A percentile compares a stretch with the other conserved stretches of the same genome.
Evolutionary conservation across 2,329 filamentous ascomycete genomes (phyloP).

Genomic region (Tolypocladium pustulatum): DNA sequence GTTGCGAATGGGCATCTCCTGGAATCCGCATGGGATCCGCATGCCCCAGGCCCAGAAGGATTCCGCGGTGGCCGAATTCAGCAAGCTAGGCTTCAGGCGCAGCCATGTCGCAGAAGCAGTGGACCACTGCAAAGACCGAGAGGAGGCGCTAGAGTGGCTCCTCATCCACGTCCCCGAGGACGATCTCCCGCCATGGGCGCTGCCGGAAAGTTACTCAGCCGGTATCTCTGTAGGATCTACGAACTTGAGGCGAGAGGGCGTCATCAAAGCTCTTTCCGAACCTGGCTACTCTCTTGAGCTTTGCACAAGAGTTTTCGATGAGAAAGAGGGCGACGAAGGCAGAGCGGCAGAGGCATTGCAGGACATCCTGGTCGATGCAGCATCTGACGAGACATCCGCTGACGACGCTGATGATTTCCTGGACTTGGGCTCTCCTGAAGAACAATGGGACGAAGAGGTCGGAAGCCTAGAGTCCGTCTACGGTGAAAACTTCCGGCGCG

Average conservation of each 20-base stretch:
- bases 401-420: constrained; percentile 29
- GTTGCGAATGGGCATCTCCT: constrained; percentile 66
- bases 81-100: constrained; percentile 71
- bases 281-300: constrained; percentile 80
- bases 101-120: constrained; percentile 86
- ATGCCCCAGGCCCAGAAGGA: constrained; percentile 49
- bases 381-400: constrained; percentile 1
- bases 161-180: constrained; percentile 96
- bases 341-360: constrained; percentile 74
- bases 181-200: constrained; percentile 82
- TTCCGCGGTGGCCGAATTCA: constrained; percentile 61
- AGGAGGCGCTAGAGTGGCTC: constrained; percentile 92
- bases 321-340: constrained; percentile 60
- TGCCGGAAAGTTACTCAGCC: constrained; percentile 85
- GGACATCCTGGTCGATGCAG: constrained; percentile 24
- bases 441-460: constrained; percentile 79
- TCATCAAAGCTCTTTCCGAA: constrained; percentile 69
- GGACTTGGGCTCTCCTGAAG: constrained; percentile 40
- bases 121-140: constrained; percentile 77
- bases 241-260: constrained; percentile 70
- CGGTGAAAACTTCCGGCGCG: constrained; percentile 56
- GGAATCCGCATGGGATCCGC: constrained; percentile 71
- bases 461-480: constrained; percentile 78
- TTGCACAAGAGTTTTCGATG: constrained; percentile 67
- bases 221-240: constrained; percentile 79